A percentile compares a stretch with the other conserved stretches of the same genome.
Evolutionary conservation across 495 filamentous ascomycete species (phyloP).

Genomic region (Tuber indicum): DNA sequence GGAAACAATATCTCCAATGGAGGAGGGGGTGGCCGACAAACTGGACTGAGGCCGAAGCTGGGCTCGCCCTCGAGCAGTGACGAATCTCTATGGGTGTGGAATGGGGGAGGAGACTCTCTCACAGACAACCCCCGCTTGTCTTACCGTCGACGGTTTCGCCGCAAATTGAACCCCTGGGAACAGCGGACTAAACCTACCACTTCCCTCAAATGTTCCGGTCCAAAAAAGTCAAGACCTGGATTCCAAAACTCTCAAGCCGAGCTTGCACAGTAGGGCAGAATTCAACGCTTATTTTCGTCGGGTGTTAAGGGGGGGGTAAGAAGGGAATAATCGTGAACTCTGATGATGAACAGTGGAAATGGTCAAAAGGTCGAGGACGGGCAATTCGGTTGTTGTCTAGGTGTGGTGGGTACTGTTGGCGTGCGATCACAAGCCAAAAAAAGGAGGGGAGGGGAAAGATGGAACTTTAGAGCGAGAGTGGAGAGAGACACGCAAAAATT

Average conservation of each 20-base stretch:
- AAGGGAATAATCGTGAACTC: not conserved
- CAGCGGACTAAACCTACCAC: slow-evolving; percentile 17
- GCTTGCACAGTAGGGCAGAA: not conserved
- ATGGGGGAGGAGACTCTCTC: slow-evolving; percentile 11
- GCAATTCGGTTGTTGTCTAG: slow-evolving; percentile 24
- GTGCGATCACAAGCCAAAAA: slow-evolving; percentile 17
- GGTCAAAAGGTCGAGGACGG: slow-evolving; percentile 19
- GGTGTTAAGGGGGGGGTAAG: not conserved
- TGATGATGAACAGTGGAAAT: slow-evolving; percentile 18
- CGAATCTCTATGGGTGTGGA: slow-evolving; percentile 18
- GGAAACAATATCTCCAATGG: slow-evolving; percentile 32
- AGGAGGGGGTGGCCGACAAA: slow-evolving; percentile 25
- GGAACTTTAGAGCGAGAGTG: slow-evolving; percentile 19
- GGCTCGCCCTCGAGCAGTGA: slow-evolving; percentile 10
- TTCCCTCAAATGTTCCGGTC: slow-evolving; percentile 21
- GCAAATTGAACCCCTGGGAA: slow-evolving; percentile 22
- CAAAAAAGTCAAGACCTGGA: not conserved
- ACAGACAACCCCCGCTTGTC: slow-evolving; percentile 30
- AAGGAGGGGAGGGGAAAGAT: slow-evolving; percentile 9
- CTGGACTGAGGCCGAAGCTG: slow-evolving; percentile 7
- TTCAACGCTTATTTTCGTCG: not conserved
- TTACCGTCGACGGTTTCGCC: slow-evolving; percentile 29
- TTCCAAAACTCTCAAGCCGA: not conserved
- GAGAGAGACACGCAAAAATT: slow-evolving; percentile 21
- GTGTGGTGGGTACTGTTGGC: slow-evolving; percentile 25